Evolutionary conservation across 2,329 filamentous ascomycete genomes (phyloP), one percentile per base, ranked within the genome.

Genomic region (Arthrobotrys musiformis): DNA sequence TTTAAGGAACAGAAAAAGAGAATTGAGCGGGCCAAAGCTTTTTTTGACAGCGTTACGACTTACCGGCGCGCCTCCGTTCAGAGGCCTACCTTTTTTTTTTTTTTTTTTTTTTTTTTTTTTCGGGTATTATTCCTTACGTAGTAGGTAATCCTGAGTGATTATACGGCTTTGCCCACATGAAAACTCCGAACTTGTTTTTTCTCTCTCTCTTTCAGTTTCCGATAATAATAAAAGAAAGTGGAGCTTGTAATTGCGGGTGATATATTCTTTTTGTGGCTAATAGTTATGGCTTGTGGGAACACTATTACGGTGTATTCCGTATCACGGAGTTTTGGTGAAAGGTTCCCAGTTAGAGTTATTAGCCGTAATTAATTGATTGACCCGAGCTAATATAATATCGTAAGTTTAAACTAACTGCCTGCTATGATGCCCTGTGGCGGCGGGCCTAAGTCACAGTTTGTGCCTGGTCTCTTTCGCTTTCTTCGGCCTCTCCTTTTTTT

Each of bases 111-210:
- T 7, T 40, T 13, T 7, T 60, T 40, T 62, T 44, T 40, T 40
- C 44, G 56, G 56, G 44, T 66, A 46, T 66, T 37, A 35, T 33
- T 5, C 28, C 28, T 19, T 33, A 30, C 48, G 11, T 15, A 28
- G 24, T 13, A n/a, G n/a, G 28, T 17, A 30, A n/a, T 46, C 19
- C 15, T 24, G 17, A 22, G 22, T 48, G 44, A 24, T 24, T 48
- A 48, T 9, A 11, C 30, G 19, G 22, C 52, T n/a, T n/a, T n/a
- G 33, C 70, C 72, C 72, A 76, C 72, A 33, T 69, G 46, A 48
- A 67, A 76, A 76, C 56, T 76, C 72, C 72, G 72, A 67, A 50
- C 26, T 35, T 19, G 11, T 37, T 30, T 35, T 13, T 6, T 28
- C 8, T 26, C 22, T 52, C 15, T 37, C 9, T 15, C 40, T 26